A percentile compares a stretch with the other conserved stretches of the same genome.
phyloP scores from a whole-genome alignment of 768 basidiomycete species.

The Tricholoma furcatifolium region DNA sequence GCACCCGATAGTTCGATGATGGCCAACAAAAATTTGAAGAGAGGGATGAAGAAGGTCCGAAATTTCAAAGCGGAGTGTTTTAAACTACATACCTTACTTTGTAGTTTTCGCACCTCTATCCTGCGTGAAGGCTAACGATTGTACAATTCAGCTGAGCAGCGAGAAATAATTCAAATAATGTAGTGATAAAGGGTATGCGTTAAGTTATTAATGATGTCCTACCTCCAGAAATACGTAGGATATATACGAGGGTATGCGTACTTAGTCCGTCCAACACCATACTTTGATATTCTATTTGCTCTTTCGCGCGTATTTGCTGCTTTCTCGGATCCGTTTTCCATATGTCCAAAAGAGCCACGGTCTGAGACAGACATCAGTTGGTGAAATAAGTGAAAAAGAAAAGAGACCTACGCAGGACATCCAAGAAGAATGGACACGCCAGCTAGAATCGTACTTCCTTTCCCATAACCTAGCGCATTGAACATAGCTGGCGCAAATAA shows the following conservation, averaged over 20 bases:
- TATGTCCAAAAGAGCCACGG: slow-evolving; percentile 36
- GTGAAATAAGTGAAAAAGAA: neutral
- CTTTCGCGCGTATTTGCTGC: slow-evolving; percentile 42
- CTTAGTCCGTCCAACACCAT: no score
- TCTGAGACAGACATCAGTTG: slow-evolving; percentile 6
- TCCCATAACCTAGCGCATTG: slow-evolving; percentile 62
- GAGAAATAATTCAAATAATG: no score
- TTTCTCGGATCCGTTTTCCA: slow-evolving; percentile 42
- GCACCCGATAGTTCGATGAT: no score
- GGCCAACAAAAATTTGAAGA: no score
- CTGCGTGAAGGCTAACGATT: neutral
- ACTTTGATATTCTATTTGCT: neutral
- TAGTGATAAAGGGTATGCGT: no score
- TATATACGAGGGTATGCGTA: no score
- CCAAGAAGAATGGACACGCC: slow-evolving; percentile 56
- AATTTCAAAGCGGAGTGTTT: no score
- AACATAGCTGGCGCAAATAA: slow-evolving; percentile 80
- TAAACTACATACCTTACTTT: no score
- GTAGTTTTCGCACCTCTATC: neutral
- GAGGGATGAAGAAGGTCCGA: no score
- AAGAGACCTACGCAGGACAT: slow-evolving; percentile 49
- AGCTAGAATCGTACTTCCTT: slow-evolving; percentile 66
- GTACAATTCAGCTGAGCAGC: no score
- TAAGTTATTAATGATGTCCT: no score
- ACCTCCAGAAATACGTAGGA: no score